Percentiles rank a stretch among this genome's conserved stretches.
These are phyloP conservation scores for Citrullus colocynthis DNA, from an alignment of 306 rosid genomes.

Conservation along the genomic window DNA sequence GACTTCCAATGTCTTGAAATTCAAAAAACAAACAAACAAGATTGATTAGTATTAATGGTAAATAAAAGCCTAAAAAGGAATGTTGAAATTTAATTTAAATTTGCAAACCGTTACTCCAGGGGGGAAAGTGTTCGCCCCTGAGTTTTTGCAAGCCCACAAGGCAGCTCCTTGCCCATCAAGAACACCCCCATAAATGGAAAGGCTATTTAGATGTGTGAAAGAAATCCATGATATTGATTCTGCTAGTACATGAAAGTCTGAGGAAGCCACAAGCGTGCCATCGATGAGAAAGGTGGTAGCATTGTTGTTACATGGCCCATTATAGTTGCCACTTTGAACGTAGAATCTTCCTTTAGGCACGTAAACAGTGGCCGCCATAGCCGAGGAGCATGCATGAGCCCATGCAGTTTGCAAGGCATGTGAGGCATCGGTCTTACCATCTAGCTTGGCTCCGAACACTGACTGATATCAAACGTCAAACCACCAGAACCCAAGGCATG, in stretches of 20 bases:
- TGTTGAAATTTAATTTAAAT: no score
- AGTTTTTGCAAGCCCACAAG: not conserved
- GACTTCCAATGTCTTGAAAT: no score
- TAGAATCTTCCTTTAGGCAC: constrained; percentile 34
- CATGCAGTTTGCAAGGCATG: constrained; percentile 14
- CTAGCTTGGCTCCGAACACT: not conserved
- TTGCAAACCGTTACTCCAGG: no score
- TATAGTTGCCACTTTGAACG: not conserved
- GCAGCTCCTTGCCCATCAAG: not conserved
- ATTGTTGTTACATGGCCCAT: not conserved
- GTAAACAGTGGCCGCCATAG: constrained; percentile 12
- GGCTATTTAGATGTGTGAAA: not conserved
- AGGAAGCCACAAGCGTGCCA: not conserved
- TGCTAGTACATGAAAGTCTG: not conserved
- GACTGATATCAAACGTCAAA: not conserved
- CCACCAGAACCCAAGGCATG: not conserved
- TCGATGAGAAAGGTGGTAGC: not conserved
- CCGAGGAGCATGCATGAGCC: constrained; percentile 27
- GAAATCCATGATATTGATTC: not conserved
- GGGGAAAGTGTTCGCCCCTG: no score
- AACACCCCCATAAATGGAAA: not conserved
- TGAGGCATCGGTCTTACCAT: constrained; percentile 3
- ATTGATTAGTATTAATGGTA: no score
- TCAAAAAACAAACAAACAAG: no score
- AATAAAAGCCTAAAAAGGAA: no score